Evolutionary conservation across 768 basidiomycete species (phyloP), one percentile per base, ranked within the genome.

Genomic region (Asterophora parasitica): DNA sequence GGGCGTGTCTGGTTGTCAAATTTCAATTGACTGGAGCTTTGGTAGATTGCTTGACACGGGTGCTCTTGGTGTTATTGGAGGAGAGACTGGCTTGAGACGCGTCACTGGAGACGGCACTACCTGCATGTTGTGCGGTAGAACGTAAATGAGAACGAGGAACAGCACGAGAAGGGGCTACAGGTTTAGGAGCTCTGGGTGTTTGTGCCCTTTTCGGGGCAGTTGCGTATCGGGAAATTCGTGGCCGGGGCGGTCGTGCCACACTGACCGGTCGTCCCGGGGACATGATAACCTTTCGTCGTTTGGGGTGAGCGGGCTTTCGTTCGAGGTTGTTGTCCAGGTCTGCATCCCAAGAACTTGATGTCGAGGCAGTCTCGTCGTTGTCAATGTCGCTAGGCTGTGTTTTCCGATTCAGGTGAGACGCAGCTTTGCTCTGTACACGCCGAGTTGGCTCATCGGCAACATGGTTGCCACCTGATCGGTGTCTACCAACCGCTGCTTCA

Each of bases 281-380:
- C 17, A 55, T 55, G 9, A 56, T 49, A 33, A 67, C 59, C 51
- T 64, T 68, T 35, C 68, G 61, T 50, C 66, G 60, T 58, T 69
- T 71, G 28, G 64, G 57, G 36, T 59, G 58, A 12, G 59, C 57
- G 15, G 59, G 53, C 12, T 53, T 57, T 31, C 54, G 54, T 33
- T 61, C 60, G 40, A 54, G 48, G 20, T 31, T 31, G 23, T 41
- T 52, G 9, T 60, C 56, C 11, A 50, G 52, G 13, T 56, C 59
- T 4, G 11, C 49, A 13, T 49, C 52, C 15, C 32, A 46, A 32
- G 42, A 50, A 44, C 31, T 61, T 47, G 45, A 60, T 42, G 42
- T 60, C 46, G 49, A 40, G 19, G 39, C 37, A 20, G 44, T 42
- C 15, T 50, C 55, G 37, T 50, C 52, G 17, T 41, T 33, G 26